phyloP scores from a whole-genome alignment of 2,329 filamentous ascomycete genomes.

The Dothideomycetes sp. region DNA sequence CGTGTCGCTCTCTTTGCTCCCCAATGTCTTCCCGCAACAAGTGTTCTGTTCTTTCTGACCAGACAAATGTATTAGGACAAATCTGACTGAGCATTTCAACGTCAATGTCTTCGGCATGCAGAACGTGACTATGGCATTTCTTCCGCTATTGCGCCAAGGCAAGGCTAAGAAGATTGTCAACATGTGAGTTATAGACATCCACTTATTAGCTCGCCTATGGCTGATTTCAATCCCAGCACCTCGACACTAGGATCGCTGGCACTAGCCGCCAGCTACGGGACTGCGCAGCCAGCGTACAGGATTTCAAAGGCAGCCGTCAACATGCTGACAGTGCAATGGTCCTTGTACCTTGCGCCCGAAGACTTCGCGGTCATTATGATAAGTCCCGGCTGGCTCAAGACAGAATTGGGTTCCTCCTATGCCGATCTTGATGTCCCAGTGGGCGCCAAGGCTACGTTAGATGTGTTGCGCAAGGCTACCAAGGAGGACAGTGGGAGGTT shows the following conservation, averaged over 20 bases:
- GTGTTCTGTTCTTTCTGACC: too few species aligned
- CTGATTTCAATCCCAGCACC: constrained; percentile 19
- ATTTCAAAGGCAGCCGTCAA: constrained; percentile 39
- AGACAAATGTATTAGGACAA: constrained; percentile 9
- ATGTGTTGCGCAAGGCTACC: constrained; percentile 33
- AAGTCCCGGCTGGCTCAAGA: constrained; percentile 39
- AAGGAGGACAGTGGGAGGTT: constrained; percentile 39
- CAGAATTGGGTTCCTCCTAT: constrained; percentile 28
- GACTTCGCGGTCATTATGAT: constrained; percentile 34
- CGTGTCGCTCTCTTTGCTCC: constrained; percentile 6
- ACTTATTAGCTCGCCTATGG: neutral
- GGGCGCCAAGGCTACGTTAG: constrained; percentile 27
- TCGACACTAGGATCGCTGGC: constrained; percentile 33
- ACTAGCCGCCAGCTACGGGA: constrained; percentile 13
- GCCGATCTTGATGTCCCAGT: constrained; percentile 32
- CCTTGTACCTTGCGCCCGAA: constrained; percentile 23
- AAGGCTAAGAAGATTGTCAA: constrained; percentile 33
- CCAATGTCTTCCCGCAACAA: neutral
- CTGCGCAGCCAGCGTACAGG: constrained; percentile 28
- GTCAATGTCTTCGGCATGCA: constrained; percentile 30
- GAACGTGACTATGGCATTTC: constrained; percentile 26
- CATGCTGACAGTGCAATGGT: constrained; percentile 36
- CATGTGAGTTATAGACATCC: constrained; percentile 23
- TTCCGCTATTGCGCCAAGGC: constrained; percentile 26
- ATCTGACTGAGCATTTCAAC: constrained; percentile 21